A percentile compares a stretch with the other conserved stretches of the same genome.
Evolutionary conservation across 371 early-diverging fungal genomes (phyloP).

Genomic region (Mortierella sp.): DNA sequence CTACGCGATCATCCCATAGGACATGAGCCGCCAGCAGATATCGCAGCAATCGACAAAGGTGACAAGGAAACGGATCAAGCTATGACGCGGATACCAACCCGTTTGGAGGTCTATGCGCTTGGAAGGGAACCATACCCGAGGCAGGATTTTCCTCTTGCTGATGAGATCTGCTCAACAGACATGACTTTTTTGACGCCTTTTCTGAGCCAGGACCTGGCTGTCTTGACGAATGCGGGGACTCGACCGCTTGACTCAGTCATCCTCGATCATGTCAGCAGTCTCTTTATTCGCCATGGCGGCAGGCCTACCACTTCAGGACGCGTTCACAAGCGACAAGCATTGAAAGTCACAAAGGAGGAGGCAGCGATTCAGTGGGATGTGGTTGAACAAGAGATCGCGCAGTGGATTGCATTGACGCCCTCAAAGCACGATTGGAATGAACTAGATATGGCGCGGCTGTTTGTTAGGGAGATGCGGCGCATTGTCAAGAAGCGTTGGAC

Average conservation of each 20-base stretch:
- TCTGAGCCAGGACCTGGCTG: conserved; percentile 38
- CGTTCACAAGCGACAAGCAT: neutral
- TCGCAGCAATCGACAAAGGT: too few relatives aligned
- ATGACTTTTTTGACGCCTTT: conserved; percentile 39
- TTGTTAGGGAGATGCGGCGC: conserved; percentile 42
- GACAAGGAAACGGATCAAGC: neutral
- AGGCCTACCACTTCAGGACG: neutral
- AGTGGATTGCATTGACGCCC: conserved; percentile 37
- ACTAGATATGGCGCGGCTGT: conserved; percentile 16
- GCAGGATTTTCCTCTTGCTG: conserved; percentile 47
- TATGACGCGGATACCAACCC: conserved; percentile 1
- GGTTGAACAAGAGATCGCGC: conserved; percentile 18
- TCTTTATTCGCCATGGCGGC: conserved; percentile 20
- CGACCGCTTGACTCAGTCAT: conserved; percentile 16
- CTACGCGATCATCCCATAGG: too few relatives aligned
- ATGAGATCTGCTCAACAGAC: conserved; percentile 48
- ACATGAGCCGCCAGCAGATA: too few relatives aligned
- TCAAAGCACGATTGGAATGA: conserved; percentile 7
- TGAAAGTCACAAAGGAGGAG: neutral
- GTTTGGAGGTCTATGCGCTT: conserved; percentile 47
- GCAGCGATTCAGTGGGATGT: conserved; percentile 1
- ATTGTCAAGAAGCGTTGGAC: conserved; percentile 23
- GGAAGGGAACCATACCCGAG: conserved; percentile 26
- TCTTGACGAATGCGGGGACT: conserved; percentile 27
- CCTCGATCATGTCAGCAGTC: conserved; percentile 23